Evolutionary conservation across 495 filamentous ascomycete species (phyloP).

Genomic region (Hyaloscypha bicolor): DNA sequence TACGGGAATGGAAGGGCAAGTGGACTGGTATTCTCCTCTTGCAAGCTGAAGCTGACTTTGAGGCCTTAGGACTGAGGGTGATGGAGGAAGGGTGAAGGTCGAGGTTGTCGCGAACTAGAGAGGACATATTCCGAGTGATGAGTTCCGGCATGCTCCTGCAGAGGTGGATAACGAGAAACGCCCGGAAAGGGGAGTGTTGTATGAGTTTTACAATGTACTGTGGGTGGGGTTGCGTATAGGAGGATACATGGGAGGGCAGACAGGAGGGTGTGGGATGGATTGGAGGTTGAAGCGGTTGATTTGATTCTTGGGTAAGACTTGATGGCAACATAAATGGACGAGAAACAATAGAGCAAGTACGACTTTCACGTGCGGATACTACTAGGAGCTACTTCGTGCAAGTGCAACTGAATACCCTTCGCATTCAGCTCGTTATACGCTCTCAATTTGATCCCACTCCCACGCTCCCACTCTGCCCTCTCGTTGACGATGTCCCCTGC

Average conservation of each 20-base stretch:
- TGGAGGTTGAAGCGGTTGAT: constrained; percentile 12
- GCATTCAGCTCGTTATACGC: too few species aligned
- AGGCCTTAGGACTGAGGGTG: neutral
- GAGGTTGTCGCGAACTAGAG: constrained; percentile 2
- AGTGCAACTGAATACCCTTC: too few species aligned
- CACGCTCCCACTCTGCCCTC: too few species aligned
- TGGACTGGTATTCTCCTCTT: neutral
- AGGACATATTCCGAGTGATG: neutral
- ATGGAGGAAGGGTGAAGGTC: neutral
- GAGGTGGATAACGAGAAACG: neutral
- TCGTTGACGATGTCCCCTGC: too few species aligned
- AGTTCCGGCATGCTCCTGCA: neutral
- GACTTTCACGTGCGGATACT: too few species aligned
- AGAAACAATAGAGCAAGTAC: too few species aligned
- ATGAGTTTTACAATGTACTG: constrained; percentile 34
- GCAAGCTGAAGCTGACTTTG: neutral
- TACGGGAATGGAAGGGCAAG: neutral
- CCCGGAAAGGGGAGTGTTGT: constrained; percentile 3
- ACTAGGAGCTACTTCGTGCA: neutral
- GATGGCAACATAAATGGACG: too few species aligned
- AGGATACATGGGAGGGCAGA: constrained; percentile 30
- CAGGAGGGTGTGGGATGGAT: constrained; percentile 27
- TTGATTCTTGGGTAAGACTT: constrained; percentile 16
- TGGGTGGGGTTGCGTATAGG: constrained; percentile 29
- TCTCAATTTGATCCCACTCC: too few species aligned